Percentiles rank a stretch among this genome's conserved stretches.
phyloP scores from a whole-genome alignment of 1,139 yeast species.

The Suhomyces taliae region DNA sequence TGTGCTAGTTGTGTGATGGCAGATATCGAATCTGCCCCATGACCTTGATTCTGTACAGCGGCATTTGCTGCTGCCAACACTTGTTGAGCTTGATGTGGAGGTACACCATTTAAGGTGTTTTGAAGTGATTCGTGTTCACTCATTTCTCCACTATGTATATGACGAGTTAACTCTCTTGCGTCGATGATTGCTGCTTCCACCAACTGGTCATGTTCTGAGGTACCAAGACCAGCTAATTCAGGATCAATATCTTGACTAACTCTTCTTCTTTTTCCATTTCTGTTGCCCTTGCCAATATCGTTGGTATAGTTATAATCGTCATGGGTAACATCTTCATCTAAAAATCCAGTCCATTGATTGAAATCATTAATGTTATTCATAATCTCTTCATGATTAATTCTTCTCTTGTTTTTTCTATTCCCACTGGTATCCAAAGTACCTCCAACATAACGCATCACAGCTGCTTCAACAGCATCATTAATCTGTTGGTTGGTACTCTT shows the following conservation, averaged over 20 bases:
- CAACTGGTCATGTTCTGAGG: slow-evolving; percentile 55
- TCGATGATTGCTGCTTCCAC: slow-evolving; percentile 70
- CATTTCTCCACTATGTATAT: slow-evolving; percentile 17
- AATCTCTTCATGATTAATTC: slow-evolving; percentile 16
- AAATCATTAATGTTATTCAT: slow-evolving; percentile 25
- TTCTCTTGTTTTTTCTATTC: slow-evolving; percentile 9
- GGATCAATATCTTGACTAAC: slow-evolving; percentile 54
- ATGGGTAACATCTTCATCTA: slow-evolving; percentile 37
- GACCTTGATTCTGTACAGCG: slow-evolving; percentile 20
- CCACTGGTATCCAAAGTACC: slow-evolving; percentile 44
- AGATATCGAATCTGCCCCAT: slow-evolving; percentile 17
- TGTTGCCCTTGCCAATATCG: slow-evolving; percentile 3
- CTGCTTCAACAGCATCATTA: slow-evolving; percentile 67
- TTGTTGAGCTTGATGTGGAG: slow-evolving; percentile 20
- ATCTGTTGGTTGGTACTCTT: slow-evolving; percentile 41
- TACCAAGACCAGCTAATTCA: slow-evolving; percentile 47
- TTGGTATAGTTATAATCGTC: slow-evolving; percentile 14
- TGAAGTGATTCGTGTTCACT: slow-evolving; percentile 10
- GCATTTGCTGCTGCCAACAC: slow-evolving; percentile 26
- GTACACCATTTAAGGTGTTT: slow-evolving; percentile 12
- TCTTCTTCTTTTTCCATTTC: slow-evolving; percentile 8
- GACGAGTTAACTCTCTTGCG: slow-evolving; percentile 62
- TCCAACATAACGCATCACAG: slow-evolving; percentile 70
- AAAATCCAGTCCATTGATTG: slow-evolving; percentile 55
- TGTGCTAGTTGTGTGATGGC: slow-evolving; percentile 36